Evolutionary conservation across 805 yeast species (phyloP).

Genomic region (Myxozyma vanderwaltii): DNA sequence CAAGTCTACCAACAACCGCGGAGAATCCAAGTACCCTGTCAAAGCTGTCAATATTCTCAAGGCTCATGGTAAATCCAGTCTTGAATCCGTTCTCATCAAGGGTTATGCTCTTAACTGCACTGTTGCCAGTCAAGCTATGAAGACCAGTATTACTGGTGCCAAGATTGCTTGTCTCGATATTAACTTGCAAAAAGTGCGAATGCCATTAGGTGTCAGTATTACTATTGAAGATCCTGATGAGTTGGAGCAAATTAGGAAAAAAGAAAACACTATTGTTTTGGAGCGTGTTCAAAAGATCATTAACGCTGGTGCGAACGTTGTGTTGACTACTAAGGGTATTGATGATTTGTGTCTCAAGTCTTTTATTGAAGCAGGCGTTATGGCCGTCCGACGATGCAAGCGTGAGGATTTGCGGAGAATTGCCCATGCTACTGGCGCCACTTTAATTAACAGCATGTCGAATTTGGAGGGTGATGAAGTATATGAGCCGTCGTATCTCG

Average conservation of each 20-base stretch:
- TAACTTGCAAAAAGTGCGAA: slow-evolving; percentile 90
- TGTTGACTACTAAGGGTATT: slow-evolving; percentile 90
- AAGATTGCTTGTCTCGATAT: slow-evolving; percentile 87
- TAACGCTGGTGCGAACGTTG: slow-evolving; percentile 88
- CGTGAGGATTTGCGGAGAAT: slow-evolving; percentile 95
- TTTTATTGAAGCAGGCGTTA: slow-evolving; percentile 86
- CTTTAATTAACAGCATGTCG: slow-evolving; percentile 80
- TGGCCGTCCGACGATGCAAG: slow-evolving; percentile 96
- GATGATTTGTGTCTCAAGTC: slow-evolving; percentile 90
- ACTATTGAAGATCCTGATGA: slow-evolving; percentile 97
- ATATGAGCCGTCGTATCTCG: slow-evolving; percentile 80
- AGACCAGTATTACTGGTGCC: slow-evolving; percentile 65
- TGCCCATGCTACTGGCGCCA: slow-evolving; percentile 98
- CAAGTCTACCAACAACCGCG: slow-evolving; percentile 82
- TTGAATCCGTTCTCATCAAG: slow-evolving; percentile 80
- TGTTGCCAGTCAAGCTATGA: slow-evolving; percentile 96
- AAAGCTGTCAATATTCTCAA: slow-evolving; percentile 95
- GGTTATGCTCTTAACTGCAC: slow-evolving; percentile 98
- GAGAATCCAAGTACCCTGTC: slow-evolving; percentile 90
- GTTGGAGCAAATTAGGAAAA: slow-evolving; percentile 84
- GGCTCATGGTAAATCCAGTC: slow-evolving; percentile 93
- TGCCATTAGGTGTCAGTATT: slow-evolving; percentile 98
- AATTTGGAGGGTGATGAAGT: slow-evolving; percentile 96
- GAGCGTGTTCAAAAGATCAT: slow-evolving; percentile 82
- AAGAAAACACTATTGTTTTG: slow-evolving; percentile 82